Evolutionary conservation across 2,329 filamentous ascomycete species (phyloP), one percentile per base, ranked within the genome.

Genomic region (Ascochyta koolunga): DNA sequence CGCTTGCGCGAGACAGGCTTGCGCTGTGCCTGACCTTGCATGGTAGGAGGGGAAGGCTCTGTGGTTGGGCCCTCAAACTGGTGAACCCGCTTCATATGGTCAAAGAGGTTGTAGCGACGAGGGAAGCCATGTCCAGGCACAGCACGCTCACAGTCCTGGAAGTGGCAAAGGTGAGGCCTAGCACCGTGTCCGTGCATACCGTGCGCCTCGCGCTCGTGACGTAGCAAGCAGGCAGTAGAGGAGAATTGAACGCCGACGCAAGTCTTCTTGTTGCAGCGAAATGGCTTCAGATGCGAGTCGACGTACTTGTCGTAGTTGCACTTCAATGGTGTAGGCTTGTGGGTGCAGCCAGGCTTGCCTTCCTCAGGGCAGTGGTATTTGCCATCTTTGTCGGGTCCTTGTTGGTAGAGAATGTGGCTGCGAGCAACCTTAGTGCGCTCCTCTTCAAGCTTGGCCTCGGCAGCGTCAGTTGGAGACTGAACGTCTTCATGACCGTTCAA

Each of bases 231-330:
- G 31, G 93, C 93, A 59, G 93, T 97, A 35, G 93, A 97, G 15
- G 93, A 97, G 77, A 98, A 98, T 37, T 90, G 88, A 61, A 91
- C 86, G 71, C 91, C 90, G 74, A 91, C 86, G 78, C 93, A 98
- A 21, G 86, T 84, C 59, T 87, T 82, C 62, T 89, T 83, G 85
- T 95, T 96, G 88, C 93, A 98, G 57, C 91, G 88, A 80, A 97
- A 98, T 15, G 93, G 93, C 84, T 96, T 96, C 71, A 97, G 78
- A 79, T 98, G 93, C 24, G 93, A 97, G 78, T 98, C 93, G 65
- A 98, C 87, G 68, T 95, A 96, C 83, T 98, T 98, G 84, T 97
- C 93, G 74, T 97, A 98, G 79, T 96, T 96, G 87, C 93, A 97
- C 85, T 97, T 97, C 67, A 98, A 89, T 80, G 96, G 95, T 71